A percentile compares a stretch with the other conserved stretches of the same genome.
Evolutionary conservation across 2,329 filamentous ascomycete genomes (phyloP).

Genomic region (Fragosphaeria purpurea): DNA sequence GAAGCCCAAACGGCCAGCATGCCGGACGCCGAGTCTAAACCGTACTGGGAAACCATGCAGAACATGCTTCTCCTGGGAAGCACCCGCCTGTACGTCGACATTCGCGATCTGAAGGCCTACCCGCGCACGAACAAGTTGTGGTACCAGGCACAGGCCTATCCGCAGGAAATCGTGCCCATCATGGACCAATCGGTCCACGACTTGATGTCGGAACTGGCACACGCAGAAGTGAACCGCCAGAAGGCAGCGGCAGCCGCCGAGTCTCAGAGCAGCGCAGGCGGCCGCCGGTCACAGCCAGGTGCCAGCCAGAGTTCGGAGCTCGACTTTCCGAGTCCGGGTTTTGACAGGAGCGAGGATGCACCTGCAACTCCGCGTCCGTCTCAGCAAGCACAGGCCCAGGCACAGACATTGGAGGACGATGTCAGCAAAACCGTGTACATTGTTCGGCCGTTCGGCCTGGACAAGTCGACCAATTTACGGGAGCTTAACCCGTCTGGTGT

Average conservation of each 20-base stretch:
- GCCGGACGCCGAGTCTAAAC: slow-evolving; percentile 65
- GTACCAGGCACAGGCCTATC: slow-evolving; percentile 90
- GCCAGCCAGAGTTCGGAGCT: slow-evolving; percentile 57
- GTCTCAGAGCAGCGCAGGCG: slow-evolving; percentile 20
- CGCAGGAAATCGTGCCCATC: slow-evolving; percentile 88
- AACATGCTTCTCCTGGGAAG: slow-evolving; percentile 85
- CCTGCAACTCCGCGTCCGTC: slow-evolving; percentile 33
- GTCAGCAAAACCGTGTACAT: slow-evolving; percentile 74
- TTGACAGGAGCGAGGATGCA: slow-evolving; percentile 47
- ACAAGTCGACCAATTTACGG: slow-evolving; percentile 79
- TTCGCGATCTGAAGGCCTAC: slow-evolving; percentile 82
- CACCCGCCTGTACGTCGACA: slow-evolving; percentile 76
- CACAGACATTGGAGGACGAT: slow-evolving; percentile 59
- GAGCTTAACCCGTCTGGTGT: slow-evolving; percentile 80
- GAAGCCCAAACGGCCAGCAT: slow-evolving; percentile 62
- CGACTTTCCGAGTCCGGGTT: slow-evolving; percentile 60
- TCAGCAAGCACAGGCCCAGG: slow-evolving; percentile 26
- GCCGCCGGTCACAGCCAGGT: slow-evolving; percentile 1
- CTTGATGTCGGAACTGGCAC: slow-evolving; percentile 80
- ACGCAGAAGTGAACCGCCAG: slow-evolving; percentile 64
- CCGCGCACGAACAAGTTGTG: slow-evolving; percentile 87
- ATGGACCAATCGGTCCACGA: slow-evolving; percentile 96
- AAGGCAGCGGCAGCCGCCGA: slow-evolving; percentile 29
- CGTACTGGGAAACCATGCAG: slow-evolving; percentile 77
- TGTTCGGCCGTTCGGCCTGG: slow-evolving; percentile 80